Percentiles rank a stretch among this genome's conserved stretches.
phyloP scores from a whole-genome alignment of 23 red algal genomes.

The Gracilaria gracilis region DNA sequence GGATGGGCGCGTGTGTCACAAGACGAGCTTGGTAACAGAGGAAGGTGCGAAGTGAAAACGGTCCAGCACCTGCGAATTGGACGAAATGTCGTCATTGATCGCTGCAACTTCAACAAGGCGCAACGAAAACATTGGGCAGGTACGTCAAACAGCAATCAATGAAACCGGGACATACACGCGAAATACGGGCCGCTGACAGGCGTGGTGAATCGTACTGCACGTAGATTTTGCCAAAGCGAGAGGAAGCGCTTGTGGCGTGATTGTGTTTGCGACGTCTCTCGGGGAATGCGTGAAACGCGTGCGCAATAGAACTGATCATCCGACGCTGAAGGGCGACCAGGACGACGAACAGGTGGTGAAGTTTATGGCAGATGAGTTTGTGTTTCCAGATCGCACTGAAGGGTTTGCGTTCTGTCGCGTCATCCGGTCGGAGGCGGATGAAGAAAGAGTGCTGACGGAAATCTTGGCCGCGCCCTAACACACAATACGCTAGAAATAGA shows the following conservation, averaged over 20 bases:
- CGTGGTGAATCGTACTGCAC: neutral
- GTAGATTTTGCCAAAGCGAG: constrained; percentile 32
- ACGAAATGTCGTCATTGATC: constrained; percentile 47
- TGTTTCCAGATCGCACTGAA: constrained; percentile 35
- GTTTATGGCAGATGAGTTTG: constrained; percentile 14
- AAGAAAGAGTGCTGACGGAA: constrained; percentile 13
- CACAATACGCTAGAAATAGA: neutral
- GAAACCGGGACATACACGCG: neutral
- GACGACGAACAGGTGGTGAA: constrained; percentile 19
- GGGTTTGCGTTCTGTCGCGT: constrained; percentile 60
- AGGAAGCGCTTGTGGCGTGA: constrained; percentile 38
- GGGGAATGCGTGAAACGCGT: constrained; percentile 42
- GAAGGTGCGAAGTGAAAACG: constrained; percentile 2
- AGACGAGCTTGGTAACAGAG: constrained; percentile 46
- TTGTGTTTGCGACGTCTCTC: constrained; percentile 48
- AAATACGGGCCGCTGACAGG: constrained; percentile 7
- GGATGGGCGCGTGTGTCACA: constrained; percentile 30
- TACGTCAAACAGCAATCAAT: neutral
- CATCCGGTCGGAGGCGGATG: constrained; percentile 25
- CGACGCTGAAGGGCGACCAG: constrained; percentile 14
- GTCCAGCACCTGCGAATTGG: constrained; percentile 6
- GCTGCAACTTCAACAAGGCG: constrained; percentile 64
- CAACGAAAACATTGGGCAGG: constrained; percentile 61
- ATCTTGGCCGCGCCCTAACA: neutral
- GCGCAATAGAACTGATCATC: constrained; percentile 7